Base-by-base conservation (phyloP, 176 grass and related monocot species). In the Paspalum notatum region DNA sequence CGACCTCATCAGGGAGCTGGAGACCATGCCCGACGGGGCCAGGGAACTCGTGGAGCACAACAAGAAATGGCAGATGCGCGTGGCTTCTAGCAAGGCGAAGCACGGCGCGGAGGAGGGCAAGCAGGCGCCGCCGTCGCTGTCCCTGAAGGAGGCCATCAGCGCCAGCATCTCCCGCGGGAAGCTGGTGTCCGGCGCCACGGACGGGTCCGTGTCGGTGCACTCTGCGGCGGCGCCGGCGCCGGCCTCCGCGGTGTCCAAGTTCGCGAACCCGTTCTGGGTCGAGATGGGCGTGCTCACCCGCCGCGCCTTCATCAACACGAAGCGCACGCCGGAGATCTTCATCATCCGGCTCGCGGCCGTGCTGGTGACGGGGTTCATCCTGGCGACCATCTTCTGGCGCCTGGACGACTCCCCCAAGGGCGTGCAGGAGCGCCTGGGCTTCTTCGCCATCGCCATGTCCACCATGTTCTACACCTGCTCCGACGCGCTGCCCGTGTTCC, bases 381-480 rank as follows among this genome's bases (percentile, higher is more conserved):
- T 98, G 22, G 95, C 92, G 15, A 98, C 95, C 55, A 95, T 98
- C 80, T 98, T 98, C 87, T 98, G 95, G 95, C 87, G 95, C 51
- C 92, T 95, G 2, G 92, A 98, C 86, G 81, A 92, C 81, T 91
- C 95, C 15, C 95, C 95, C 69, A 98, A 89, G 82, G 95, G 95
- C 7, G 90, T 89, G 55, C 79, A 98, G 73, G 95, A 98, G 78
- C 85, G 95, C 0, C 84, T 98, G 18, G 95, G 95, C 2, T 98
- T 98, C 90, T 95, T 98, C 83, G 95, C 92, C 77, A 98, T 98
- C 42, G 95, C 95, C 81, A 98, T 95, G 95, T 98, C 95, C 57
- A 98, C 95, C 81, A 98, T 98, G 95, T 98, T 95, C 88, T 98
- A 93, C 92, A 95, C 95, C 48, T 95, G 92, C 87, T 89, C 95